Percentiles rank a stretch among this genome's conserved stretches.
Evolutionary conservation across 2,329 filamentous ascomycete species (phyloP).

Genomic region (Metarhizium guizhouense): DNA sequence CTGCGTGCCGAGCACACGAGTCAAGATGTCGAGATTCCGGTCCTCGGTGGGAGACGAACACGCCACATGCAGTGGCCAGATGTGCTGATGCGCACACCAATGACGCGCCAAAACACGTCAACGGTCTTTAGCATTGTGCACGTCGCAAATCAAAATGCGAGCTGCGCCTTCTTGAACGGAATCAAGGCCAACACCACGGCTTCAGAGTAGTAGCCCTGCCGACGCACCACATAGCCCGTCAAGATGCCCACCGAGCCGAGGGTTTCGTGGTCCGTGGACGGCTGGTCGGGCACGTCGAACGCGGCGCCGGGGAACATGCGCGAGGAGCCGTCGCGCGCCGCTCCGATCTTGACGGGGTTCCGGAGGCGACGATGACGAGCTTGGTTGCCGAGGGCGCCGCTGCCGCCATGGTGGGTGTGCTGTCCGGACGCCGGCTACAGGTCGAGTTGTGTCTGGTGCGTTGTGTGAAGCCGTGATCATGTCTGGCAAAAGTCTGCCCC

Average conservation of each 20-base stretch:
- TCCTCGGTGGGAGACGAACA: too few relatives aligned
- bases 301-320: constrained; percentile 22
- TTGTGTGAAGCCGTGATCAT: too few relatives aligned
- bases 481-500: too few relatives aligned
- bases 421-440: too few relatives aligned
- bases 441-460: too few relatives aligned
- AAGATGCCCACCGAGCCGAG: constrained; percentile 32
- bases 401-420: not conserved
- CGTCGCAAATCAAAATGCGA: constrained; percentile 18
- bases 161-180: constrained; percentile 26
- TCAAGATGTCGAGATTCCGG: too few relatives aligned
- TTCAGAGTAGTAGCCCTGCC: constrained; percentile 25
- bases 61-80: too few relatives aligned
- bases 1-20: too few relatives aligned
- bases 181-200: constrained; percentile 32
- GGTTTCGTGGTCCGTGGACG: constrained; percentile 28
- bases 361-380: constrained; percentile 26
- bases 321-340: constrained; percentile 25
- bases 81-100: too few relatives aligned
- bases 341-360: constrained; percentile 31
- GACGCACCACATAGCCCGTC: constrained; percentile 26
- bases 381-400: not conserved
- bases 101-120: too few relatives aligned
- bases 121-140: too few relatives aligned
- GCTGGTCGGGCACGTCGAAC: constrained; percentile 25